A percentile compares a stretch with the other conserved stretches of the same genome.
Conservation (phyloP, 768 basidiomycete species). For the Amanita phalloides region DNA sequence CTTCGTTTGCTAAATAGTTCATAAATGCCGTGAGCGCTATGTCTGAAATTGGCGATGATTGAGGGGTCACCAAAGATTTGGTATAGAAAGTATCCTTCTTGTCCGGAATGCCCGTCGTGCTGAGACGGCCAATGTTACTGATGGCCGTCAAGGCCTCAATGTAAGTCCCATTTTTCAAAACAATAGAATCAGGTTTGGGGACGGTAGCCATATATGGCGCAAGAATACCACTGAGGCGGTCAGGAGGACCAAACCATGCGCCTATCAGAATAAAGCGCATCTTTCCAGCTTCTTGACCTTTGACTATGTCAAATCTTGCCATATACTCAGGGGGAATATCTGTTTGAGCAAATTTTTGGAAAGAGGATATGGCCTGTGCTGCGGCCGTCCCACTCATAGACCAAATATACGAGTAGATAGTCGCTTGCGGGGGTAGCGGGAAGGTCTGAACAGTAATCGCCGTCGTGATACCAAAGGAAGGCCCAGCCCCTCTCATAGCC, state of each 20-base stretch:
- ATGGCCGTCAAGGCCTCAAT: slow-evolving; percentile 21
- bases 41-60: slow-evolving; percentile 17
- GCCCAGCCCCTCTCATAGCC: slow-evolving; percentile 29
- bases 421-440: slow-evolving; percentile 22
- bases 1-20: slow-evolving; percentile 23
- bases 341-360: slow-evolving; percentile 5
- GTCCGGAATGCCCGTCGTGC: slow-evolving; percentile 14
- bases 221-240: slow-evolving; percentile 8
- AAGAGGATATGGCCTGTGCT: slow-evolving; percentile 16
- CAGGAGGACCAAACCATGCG: slow-evolving; percentile 11
- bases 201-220: slow-evolving; percentile 9
- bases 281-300: background rate
- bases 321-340: background rate
- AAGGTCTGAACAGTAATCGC: slow-evolving; percentile 24
- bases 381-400: slow-evolving; percentile 19
- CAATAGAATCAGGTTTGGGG: background rate
- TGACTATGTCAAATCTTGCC: background rate
- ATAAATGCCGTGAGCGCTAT: slow-evolving; percentile 20
- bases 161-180: slow-evolving; percentile 16
- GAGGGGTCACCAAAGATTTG: slow-evolving; percentile 29
- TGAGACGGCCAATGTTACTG: slow-evolving; percentile 15
- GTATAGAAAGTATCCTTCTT: slow-evolving; percentile 30
- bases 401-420: slow-evolving; percentile 29
- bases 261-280: background rate
- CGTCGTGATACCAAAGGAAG: slow-evolving; percentile 30